These are phyloP conservation scores for Trichoderma asperellum DNA, from an alignment of 2,329 filamentous ascomycete species.

Conservation along the genomic window DNA sequence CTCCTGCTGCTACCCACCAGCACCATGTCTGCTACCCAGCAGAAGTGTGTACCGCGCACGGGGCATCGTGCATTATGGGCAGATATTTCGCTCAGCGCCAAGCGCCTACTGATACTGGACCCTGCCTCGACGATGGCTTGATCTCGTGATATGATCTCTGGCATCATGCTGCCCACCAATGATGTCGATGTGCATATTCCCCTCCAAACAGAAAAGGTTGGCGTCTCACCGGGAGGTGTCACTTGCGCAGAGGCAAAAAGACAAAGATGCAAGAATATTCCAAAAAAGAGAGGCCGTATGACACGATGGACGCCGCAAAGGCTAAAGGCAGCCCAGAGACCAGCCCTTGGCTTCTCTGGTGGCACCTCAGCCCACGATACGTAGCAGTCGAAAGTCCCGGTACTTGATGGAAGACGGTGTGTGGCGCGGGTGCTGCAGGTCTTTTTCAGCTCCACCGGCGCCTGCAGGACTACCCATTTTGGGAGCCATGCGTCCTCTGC, in stretches of 20 bases:
- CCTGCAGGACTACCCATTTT: conserved; percentile 27
- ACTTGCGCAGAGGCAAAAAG: neutral
- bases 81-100: conserved; percentile 27
- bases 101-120: conserved; percentile 26
- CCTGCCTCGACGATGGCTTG: conserved; percentile 21
- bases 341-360: neutral
- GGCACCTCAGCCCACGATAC: conserved; percentile 5
- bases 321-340: neutral
- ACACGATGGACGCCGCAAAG: neutral
- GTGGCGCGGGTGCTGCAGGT: conserved; percentile 29
- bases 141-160: conserved; percentile 24
- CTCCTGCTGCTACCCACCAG: conserved; percentile 14
- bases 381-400: conserved; percentile 23
- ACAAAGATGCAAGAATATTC: neutral
- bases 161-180: conserved; percentile 15
- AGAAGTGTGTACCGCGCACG: conserved; percentile 2
- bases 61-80: conserved; percentile 11
- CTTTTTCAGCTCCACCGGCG: conserved; percentile 29
- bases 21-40: neutral
- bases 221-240: neutral
- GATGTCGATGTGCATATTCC: conserved; percentile 23
- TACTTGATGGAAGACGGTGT: conserved; percentile 26
- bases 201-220: neutral
- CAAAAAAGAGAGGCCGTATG: neutral
- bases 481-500: conserved; percentile 17